A percentile compares a stretch with the other conserved stretches of the same genome.
Evolutionary conservation across 2,329 filamentous ascomycete genomes (phyloP).

Genomic region (Calonectria crousiana): DNA sequence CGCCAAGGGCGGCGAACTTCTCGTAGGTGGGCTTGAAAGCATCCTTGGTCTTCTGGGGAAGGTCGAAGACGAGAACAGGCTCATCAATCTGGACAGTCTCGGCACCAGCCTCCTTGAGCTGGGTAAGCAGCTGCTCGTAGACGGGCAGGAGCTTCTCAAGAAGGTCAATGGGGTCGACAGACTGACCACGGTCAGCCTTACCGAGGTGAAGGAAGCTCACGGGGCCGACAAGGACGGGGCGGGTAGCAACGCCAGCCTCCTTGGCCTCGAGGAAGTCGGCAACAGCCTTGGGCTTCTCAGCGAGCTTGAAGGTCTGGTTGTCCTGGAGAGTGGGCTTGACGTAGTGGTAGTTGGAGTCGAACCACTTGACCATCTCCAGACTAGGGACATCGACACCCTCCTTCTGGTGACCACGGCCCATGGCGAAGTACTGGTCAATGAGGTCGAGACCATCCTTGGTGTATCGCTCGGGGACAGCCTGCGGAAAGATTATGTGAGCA

Average conservation of each 20-base stretch:
- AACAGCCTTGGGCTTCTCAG: conserved; percentile 90
- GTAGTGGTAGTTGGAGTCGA: conserved; percentile 99
- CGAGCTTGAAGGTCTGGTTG: conserved; percentile 95
- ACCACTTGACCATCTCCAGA: conserved; percentile 99
- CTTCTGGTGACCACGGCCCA: conserved; percentile 99
- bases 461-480: conserved; percentile 95
- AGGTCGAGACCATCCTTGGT: conserved; percentile 87
- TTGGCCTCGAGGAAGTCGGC: conserved; percentile 96
- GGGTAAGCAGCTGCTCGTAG: conserved; percentile 91
- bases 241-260: conserved; percentile 92
- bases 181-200: conserved; percentile 97
- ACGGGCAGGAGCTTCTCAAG: conserved; percentile 93
- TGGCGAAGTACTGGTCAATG: conserved; percentile 98
- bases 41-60: conserved; percentile 89
- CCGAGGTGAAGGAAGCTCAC: conserved; percentile 98
- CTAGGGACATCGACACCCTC: conserved; percentile 90
- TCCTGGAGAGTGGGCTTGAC: conserved; percentile 99
- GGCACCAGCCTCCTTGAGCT: conserved; percentile 96
- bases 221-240: conserved; percentile 93
- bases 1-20: conserved; percentile 82
- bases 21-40: conserved; percentile 99
- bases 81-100: conserved; percentile 99
- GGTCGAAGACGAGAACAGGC: conserved; percentile 95
- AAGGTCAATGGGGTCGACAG: conserved; percentile 91
- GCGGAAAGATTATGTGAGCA: conserved; percentile 30